Percentiles rank a stretch among this genome's conserved stretches.
Evolutionary conservation across 2,329 filamentous ascomycete genomes (phyloP).

Genomic region (Helminthosporium solani): DNA sequence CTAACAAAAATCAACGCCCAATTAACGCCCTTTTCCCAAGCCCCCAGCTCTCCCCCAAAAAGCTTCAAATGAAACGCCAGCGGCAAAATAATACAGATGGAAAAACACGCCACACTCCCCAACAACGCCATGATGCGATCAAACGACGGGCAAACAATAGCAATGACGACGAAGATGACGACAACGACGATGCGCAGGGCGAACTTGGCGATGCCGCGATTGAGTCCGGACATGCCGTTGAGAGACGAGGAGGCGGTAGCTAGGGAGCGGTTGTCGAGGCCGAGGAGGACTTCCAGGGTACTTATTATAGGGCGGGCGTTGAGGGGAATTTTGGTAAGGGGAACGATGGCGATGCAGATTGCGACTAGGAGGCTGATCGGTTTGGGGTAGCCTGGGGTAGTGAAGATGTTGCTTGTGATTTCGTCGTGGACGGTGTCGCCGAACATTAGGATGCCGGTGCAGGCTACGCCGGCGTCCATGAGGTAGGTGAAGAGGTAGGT

Average conservation of each 20-base stretch:
- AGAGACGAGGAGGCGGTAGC: conserved; percentile 52
- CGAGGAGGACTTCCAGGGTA: conserved; percentile 77
- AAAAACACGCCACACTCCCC: conserved; percentile 86
- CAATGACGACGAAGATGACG: conserved; percentile 72
- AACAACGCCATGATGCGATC: conserved; percentile 90
- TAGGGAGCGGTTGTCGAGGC: conserved; percentile 63
- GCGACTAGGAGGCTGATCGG: conserved; percentile 76
- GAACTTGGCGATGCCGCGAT: conserved; percentile 60
- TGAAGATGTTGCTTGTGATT: conserved; percentile 86
- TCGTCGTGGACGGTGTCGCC: conserved; percentile 84
- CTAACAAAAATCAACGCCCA: conserved; percentile 71
- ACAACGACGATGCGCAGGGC: conserved; percentile 66
- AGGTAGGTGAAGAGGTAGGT: conserved; percentile 86
- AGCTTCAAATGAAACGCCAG: conserved; percentile 88
- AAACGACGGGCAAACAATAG: conserved; percentile 74
- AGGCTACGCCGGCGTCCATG: conserved; percentile 77
- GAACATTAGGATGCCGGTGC: conserved; percentile 91
- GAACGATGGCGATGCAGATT: conserved; percentile 86
- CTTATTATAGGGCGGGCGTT: conserved; percentile 85
- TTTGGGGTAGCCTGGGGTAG: conserved; percentile 70
- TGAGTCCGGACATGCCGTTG: conserved; percentile 56
- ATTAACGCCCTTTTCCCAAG: conserved; percentile 63
- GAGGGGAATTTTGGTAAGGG: conserved; percentile 90
- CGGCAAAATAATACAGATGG: conserved; percentile 89
- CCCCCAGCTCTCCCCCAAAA: conserved; percentile 70